A percentile compares a stretch with the other conserved stretches of the same genome.
phyloP scores from a whole-genome alignment of 345 rosid genomes.

The Aegle marmelos region DNA sequence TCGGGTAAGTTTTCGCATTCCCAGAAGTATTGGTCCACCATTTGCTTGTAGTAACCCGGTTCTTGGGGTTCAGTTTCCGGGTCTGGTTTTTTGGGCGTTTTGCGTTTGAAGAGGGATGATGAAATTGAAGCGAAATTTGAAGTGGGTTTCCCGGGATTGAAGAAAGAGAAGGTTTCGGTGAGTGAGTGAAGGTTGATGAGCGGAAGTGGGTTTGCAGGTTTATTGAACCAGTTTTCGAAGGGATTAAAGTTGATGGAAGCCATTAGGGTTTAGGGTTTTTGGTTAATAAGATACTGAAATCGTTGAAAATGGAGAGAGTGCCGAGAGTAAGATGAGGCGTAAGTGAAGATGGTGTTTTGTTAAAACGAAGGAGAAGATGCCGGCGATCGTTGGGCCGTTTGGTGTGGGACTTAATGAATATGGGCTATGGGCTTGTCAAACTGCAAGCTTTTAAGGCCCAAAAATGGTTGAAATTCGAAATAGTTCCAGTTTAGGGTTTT shows the following conservation, averaged over 20 bases:
- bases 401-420: background rate
- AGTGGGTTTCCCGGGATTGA: conserved; percentile 16
- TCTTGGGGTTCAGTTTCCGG: conserved; percentile 24
- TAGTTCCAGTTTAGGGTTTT: too few species aligned
- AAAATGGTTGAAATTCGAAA: background rate
- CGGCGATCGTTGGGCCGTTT: background rate
- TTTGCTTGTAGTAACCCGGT: conserved; percentile 38
- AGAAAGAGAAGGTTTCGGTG: conserved; percentile 33
- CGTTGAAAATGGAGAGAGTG: background rate
- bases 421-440: background rate
- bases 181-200: conserved; percentile 44
- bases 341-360: background rate
- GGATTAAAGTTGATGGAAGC: conserved; percentile 76
- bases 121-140: conserved; percentile 64
- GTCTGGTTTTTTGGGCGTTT: conserved; percentile 10
- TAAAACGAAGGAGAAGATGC: background rate
- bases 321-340: background rate
- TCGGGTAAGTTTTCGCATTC: conserved; percentile 80
- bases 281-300: background rate
- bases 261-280: conserved; percentile 30
- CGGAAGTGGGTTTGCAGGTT: conserved; percentile 62
- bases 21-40: conserved; percentile 67
- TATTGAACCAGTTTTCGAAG: conserved; percentile 76
- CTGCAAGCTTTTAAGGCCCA: background rate
- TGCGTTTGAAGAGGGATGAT: conserved; percentile 27